Evolutionary conservation across 805 yeast genomes (phyloP).

Genomic region (Groenewaldozyma tartarivorans): DNA sequence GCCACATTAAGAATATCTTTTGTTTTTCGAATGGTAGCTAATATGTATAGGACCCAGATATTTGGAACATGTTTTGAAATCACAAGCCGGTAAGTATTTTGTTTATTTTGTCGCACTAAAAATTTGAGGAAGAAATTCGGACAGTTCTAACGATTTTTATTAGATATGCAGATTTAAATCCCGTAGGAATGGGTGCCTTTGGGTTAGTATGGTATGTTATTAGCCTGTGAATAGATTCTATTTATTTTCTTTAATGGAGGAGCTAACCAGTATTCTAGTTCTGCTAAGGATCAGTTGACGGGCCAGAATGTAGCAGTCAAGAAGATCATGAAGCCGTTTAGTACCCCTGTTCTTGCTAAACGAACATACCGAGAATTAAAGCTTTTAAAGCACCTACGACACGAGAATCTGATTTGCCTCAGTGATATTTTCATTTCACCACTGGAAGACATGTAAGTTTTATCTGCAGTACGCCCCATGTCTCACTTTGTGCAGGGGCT

Average conservation of each 20-base stretch:
- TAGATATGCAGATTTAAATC: conserved; percentile 83
- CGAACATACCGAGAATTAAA: conserved; percentile 95
- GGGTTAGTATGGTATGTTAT: conserved; percentile 69
- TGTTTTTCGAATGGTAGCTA: not conserved
- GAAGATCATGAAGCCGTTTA: conserved; percentile 95
- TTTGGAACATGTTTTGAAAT: conserved; percentile 94
- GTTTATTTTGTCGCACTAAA: too few species aligned
- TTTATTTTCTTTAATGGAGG: too few species aligned
- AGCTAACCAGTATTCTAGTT: too few species aligned
- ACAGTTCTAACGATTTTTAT: conserved; percentile 23
- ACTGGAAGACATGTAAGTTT: conserved; percentile 86
- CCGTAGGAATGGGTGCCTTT: conserved; percentile 99
- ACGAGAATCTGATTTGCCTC: conserved; percentile 85
- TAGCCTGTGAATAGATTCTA: too few species aligned
- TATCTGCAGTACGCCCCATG: too few species aligned
- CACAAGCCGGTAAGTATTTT: conserved; percentile 42
- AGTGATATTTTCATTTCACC: conserved; percentile 94
- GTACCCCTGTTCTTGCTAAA: conserved; percentile 89
- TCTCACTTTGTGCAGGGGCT: conserved; percentile 22
- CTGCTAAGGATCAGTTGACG: conserved; percentile 86
- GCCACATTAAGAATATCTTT: too few species aligned
- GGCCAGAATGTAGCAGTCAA: conserved; percentile 93
- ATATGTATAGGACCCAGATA: conserved; percentile 60
- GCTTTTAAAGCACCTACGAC: conserved; percentile 83
- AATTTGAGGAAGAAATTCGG: too few species aligned